Base-by-base conservation (phyloP, 129 eudicot genomes). In the Helianthus tuberosus region DNA sequence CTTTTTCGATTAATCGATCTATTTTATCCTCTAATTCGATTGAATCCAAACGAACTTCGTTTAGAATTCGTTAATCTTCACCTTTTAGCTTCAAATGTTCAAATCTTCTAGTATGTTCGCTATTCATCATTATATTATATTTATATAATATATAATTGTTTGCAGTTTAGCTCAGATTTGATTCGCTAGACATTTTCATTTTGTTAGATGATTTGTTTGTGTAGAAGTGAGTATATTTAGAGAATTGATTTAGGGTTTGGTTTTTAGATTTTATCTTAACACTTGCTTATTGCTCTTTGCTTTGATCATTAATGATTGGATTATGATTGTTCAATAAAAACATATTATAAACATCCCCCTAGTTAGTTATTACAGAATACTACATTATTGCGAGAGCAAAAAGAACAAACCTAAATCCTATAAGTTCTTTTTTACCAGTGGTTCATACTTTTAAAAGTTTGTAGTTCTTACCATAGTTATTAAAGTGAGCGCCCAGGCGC, bases 1-100 rank as follows among this genome's bases (percentile, higher is more conserved):
- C 15, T 2, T 47, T 60, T 47, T 47, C 12, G 23, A 29, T 74
- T 11, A 32, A 73, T 29, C 10, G 8, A 13, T 29, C 9, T 61
- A 15, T 46, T 61, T 62, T 32, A 4, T 74, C 41, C 63, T 50
- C 25, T 49, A 17, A 74, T 74, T 29, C 23, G 27, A 74, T 74
- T 35, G 23, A 74, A 74, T 64, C 44, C 5, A 64, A 64, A 17
- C 29, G 6, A 74, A 74, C 57, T 67, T 74, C 78, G 15, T 35
- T 51, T 35, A 9, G 11, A 74, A 15, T 74, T 41, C 23, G 7
- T 38, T 17, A 8, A 16, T 64, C 55, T 50, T 74, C 39, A 51
- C n/a, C 8, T 52, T 64, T 51, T 38, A 12, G 38, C 69, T 64
- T 35, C 51, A 15, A 29, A 74, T 48, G 7, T 48, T 15, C 36